These are phyloP conservation scores for Penicillium sp. DNA, from an alignment of 2,329 filamentous ascomycete species.

Conservation along the genomic window DNA sequence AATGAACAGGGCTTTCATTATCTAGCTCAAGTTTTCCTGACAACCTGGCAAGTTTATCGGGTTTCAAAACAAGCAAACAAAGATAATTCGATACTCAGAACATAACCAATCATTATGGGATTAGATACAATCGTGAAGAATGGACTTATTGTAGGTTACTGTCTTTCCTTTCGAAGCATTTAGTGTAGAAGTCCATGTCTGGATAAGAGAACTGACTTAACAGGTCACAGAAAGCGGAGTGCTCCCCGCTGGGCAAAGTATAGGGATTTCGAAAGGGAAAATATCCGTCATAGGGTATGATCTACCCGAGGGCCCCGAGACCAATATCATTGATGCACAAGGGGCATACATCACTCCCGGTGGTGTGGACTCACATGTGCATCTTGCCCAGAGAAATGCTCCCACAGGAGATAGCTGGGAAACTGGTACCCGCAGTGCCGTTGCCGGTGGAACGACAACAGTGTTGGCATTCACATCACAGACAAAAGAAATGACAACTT, in stretches of 20 bases:
- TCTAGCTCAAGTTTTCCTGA: not conserved
- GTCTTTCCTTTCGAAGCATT: not conserved
- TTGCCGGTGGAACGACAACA: slow-evolving; percentile 50
- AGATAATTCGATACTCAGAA: not conserved
- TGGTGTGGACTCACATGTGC: slow-evolving; percentile 4
- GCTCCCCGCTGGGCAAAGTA: not conserved
- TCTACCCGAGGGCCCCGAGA: not conserved
- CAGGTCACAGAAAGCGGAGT: slow-evolving; percentile 3
- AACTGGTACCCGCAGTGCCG: slow-evolving; percentile 49
- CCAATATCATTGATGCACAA: slow-evolving; percentile 3
- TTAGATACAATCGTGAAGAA: slow-evolving; percentile 1
- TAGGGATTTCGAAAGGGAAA: not conserved
- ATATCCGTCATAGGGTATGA: slow-evolving; percentile 1
- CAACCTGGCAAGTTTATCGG: not conserved
- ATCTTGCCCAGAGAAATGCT: slow-evolving; percentile 3
- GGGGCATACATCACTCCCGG: slow-evolving; percentile 4
- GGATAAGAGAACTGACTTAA: not conserved
- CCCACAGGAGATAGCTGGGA: slow-evolving; percentile 1
- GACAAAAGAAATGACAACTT: not conserved
- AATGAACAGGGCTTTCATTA: not conserved
- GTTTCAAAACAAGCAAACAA: not conserved
- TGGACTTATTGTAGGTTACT: not conserved
- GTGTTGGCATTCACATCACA: slow-evolving; percentile 1
- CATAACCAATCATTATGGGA: not conserved
- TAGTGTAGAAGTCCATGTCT: no score